Evolutionary conservation across 257 asterid genomes (phyloP), one percentile per base, ranked within the genome.

Genomic region (Lycium barbarum): DNA sequence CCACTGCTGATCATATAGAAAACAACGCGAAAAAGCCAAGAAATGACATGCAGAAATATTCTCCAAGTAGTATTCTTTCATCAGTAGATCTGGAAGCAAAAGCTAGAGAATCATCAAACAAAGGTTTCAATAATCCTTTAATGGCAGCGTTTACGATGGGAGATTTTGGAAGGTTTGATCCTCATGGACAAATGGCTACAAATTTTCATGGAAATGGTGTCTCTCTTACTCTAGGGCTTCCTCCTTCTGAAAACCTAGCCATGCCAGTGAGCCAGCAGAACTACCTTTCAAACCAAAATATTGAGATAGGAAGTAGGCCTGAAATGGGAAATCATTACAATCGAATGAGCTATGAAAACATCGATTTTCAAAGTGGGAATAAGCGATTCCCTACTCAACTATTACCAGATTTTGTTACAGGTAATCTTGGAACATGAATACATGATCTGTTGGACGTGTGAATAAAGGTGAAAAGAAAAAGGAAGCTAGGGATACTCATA

Each of bases 381-480:
- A 93, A 92, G 86, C 81, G 91, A 14, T 91, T 87, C 51, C 90
- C 93, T 3, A 87, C 93, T 18, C 95, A 88, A 86, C 71, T 92
- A 51, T 88, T 93, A 51, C 92, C 91, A 6, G 95, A 93, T 68
- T 92, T 92, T 47, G 93, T 93, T 84, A 76, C 94, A 51, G 92
- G 93, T 89, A n/a, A 83, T 35, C 20, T 70, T 57, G 66, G 33
- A 57, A 43, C 36, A 62, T 51, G 22, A 78, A 70, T 70, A 8
- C 7, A 47, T 12, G 6, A 54, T 51, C 6, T 13, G 6, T 55
- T 55, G 62, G 62, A 14, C 18, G 45, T 40, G 45, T 6, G 6
- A 66, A 3, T 6, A 66, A 66, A 65, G 72, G 0, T 26, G n/a
- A 26, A 65, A 65, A 26, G 17, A 65, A 65, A 57, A 26, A 26